Percentiles rank a stretch among this genome's conserved stretches.
phyloP scores from a whole-genome alignment of 495 filamentous ascomycete species.

The Penicillium lagena region DNA sequence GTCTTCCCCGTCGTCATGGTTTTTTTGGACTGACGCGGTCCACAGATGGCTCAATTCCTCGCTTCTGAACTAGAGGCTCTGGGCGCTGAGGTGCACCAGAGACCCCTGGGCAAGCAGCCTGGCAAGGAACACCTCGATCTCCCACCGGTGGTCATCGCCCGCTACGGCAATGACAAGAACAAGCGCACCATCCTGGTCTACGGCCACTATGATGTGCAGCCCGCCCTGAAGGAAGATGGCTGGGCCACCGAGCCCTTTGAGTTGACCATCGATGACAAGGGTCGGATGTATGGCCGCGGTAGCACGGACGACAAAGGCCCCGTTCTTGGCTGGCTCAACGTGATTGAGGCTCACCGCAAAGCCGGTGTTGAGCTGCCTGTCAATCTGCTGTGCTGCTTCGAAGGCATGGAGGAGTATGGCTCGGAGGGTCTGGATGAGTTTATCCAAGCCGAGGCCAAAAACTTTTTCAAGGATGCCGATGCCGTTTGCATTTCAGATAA shows the following conservation, averaged over 20 bases:
- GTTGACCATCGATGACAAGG: slow-evolving; percentile 80
- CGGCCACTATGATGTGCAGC: slow-evolving; percentile 98
- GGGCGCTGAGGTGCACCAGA: slow-evolving; percentile 78
- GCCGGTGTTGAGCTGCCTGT: slow-evolving; percentile 92
- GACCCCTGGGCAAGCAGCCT: slow-evolving; percentile 82
- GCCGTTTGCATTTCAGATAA: slow-evolving; percentile 99
- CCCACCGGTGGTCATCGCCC: slow-evolving; percentile 83
- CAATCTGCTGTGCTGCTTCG: slow-evolving; percentile 99
- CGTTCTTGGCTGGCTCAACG: slow-evolving; percentile 95
- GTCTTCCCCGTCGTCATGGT: not conserved
- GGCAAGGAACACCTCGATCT: slow-evolving; percentile 84
- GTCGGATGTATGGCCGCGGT: slow-evolving; percentile 91
- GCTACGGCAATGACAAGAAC: slow-evolving; percentile 83
- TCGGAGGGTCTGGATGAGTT: slow-evolving; percentile 95
- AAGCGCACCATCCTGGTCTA: slow-evolving; percentile 96
- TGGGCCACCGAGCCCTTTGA: slow-evolving; percentile 96
- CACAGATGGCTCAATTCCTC: slow-evolving; percentile 87
- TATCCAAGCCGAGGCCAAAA: slow-evolving; percentile 80
- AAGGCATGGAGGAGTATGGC: slow-evolving; percentile 99
- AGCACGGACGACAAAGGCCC: slow-evolving; percentile 98
- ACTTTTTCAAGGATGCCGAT: slow-evolving; percentile 89
- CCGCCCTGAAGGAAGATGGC: slow-evolving; percentile 85
- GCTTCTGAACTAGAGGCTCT: slow-evolving; percentile 72
- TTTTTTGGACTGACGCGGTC: not conserved
- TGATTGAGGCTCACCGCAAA: slow-evolving; percentile 93